Base-by-base conservation (phyloP, 345 rosid genomes). In the Cochlearia excelsa region DNA sequence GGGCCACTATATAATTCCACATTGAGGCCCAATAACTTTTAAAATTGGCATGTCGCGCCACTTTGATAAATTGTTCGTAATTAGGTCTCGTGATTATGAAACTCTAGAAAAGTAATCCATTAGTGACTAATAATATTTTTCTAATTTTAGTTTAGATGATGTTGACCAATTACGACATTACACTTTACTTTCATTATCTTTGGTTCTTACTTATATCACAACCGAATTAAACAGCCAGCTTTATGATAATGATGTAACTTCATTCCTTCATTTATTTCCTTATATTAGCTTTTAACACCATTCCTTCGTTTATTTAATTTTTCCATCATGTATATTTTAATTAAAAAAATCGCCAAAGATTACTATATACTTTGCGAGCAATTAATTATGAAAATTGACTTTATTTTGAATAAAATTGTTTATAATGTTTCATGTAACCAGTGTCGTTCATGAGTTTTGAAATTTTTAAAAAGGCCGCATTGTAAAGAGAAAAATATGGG, bases 241-340 rank as follows among this genome's bases (percentile, higher is more conserved):
- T 40, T 47, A 46, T 61, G 62, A 69, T 9, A 52, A 54, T 40
- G 73, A 69, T 69, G 57, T 33, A 11, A 33, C 62, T 54, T 61
- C 61, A 8, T 57, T 57, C 71, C 0, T 54, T 54, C 28, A 41
- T 54, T 61, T 55, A 33, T 54, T 28, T 61, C 48, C 31, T 16
- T 16, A 16, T 16, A 16, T 16, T 16, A 16, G 23, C 23, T 16
- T 16, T 16, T 16, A 16, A 16, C 23, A 16, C 23, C 23, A 16
- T 16, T 16, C 23, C 23, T 16, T 16, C 23, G 23, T 16, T 16
- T 16, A 16, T 16, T 16, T 16, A 16, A 16, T 16, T 16, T 16
- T 16, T 16, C 23, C 23, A 16, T 16, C 23, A 16, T 16, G 23
- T 16, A 16, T 16, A 16, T 16, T 16, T 16, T 16, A 16, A 16